Evolutionary conservation across 1,139 yeast species (phyloP), one percentile per base, ranked within the genome.

Genomic region (Spencermartinsiella ligniputridi): DNA sequence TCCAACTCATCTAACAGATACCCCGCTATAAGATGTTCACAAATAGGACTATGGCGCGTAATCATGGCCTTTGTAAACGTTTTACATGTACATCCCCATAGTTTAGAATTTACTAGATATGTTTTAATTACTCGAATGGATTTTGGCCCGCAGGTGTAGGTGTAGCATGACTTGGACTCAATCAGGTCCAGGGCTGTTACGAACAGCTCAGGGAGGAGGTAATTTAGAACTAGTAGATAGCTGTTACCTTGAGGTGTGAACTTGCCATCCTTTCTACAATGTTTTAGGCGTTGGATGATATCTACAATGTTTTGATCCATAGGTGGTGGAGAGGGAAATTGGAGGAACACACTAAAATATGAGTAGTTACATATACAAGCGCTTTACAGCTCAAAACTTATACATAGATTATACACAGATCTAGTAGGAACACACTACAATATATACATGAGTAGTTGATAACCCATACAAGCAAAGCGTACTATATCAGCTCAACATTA

Each of bases 21-120:
- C 2, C 53, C 55, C 0, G 60, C 61, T 19, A 56, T 36, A 2
- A 56, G 25, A 25, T 56, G 61, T 12, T 30, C 29, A 37, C 61
- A 56, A 1, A 44, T 49, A 3, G 45, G 42, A 48, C 39, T 38
- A 12, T 38, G 42, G 36, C 24, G 38, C 9, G 54, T 49, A 42
- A 21, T 16, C 12, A 35, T 21, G 15, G 42, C 42, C 15, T 15
- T 16, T 12, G 32, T 13, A 30, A 45, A 55, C 3, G 47, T 49
- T 17, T 32, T 24, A 35, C 60, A 55, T 1, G 52, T 37, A 24
- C 60, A 55, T 3, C 44, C 41, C 56, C 56, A 52, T 12, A 40
- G 8, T 3, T 20, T 18, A 8, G 47, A 29, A 19, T 51, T 44
- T 9, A 51, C 54, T 0, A 44, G 25, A 17, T 15, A 24, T 1